These are phyloP conservation scores for Cantharellus cinnabarinus DNA, from an alignment of 768 basidiomycete genomes.

Conservation along the genomic window DNA sequence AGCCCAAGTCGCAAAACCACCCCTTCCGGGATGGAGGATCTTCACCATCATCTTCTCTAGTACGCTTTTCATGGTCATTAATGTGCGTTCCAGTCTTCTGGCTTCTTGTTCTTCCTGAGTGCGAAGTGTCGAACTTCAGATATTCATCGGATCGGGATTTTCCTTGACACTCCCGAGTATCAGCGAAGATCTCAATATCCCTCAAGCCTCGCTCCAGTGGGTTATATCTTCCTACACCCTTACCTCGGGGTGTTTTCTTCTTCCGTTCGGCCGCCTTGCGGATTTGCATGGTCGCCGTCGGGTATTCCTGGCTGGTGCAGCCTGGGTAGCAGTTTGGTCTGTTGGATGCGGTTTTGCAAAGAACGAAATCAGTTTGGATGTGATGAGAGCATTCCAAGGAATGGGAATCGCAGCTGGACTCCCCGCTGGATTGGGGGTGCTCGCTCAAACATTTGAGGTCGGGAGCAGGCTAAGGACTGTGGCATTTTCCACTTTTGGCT, in stretches of 20 bases:
- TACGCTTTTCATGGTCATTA: no score
- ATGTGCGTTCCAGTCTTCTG: no score
- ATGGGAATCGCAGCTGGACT: conserved; percentile 59
- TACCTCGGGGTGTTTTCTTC: conserved; percentile 41
- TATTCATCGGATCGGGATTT: not conserved
- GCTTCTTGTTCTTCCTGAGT: no score
- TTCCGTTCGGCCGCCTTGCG: conserved; percentile 60
- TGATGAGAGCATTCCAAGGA: conserved; percentile 63
- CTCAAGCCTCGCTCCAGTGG: conserved; percentile 16
- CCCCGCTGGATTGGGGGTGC: conserved; percentile 62
- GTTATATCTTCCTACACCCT: conserved; percentile 16
- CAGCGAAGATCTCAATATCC: conserved; percentile 16
- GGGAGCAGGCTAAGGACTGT: conserved; percentile 38
- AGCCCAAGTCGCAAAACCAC: no score
- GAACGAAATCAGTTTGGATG: conserved; percentile 36
- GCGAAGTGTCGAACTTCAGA: no score
- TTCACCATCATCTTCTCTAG: no score
- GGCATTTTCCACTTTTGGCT: conserved; percentile 68
- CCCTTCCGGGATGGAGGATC: no score
- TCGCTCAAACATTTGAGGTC: conserved; percentile 58
- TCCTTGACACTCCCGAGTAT: conserved; percentile 12
- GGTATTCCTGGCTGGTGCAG: conserved; percentile 40
- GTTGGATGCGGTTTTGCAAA: conserved; percentile 44
- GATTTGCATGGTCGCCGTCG: conserved; percentile 61
- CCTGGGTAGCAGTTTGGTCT: conserved; percentile 32